phyloP scores from a whole-genome alignment of 2,329 filamentous ascomycete species.

The Claviceps maximensis region DNA sequence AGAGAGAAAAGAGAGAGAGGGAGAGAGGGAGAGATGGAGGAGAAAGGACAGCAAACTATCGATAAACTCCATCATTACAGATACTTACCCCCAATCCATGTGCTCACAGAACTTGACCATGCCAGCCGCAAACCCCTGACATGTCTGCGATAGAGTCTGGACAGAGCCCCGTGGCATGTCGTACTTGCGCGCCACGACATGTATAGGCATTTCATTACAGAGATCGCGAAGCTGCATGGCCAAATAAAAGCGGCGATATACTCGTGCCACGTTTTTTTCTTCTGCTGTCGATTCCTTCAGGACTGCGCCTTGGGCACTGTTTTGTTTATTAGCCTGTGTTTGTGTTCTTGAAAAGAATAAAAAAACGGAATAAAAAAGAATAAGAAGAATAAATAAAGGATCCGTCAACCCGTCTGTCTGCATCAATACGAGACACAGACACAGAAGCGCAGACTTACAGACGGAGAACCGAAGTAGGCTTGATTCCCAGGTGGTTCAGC shows the following conservation, averaged over 20 bases:
- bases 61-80: not conserved
- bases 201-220: conserved; percentile 62
- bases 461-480: conserved; percentile 51
- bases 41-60: not conserved
- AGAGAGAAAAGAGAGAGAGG: not conserved
- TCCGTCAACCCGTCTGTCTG: too few species aligned
- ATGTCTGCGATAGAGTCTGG: conserved; percentile 60
- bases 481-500: conserved; percentile 53
- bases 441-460: conserved; percentile 34
- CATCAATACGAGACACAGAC: too few species aligned
- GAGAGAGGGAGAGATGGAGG: not conserved
- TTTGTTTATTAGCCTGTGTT: not conserved
- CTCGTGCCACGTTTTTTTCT: conserved; percentile 46
- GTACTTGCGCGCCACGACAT: conserved; percentile 57
- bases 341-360: too few species aligned
- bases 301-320: conserved; percentile 52
- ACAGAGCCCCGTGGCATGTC: conserved; percentile 55
- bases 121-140: conserved; percentile 64
- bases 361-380: not conserved
- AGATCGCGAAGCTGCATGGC: conserved; percentile 67
- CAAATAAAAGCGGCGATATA: conserved; percentile 61
- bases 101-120: conserved; percentile 69
- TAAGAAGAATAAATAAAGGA: not conserved
- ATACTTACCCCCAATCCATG: conserved; percentile 55
- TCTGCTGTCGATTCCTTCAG: conserved; percentile 49